Base-by-base conservation (phyloP, 1,139 yeast genomes). In the Candida pseudocylindracea region DNA sequence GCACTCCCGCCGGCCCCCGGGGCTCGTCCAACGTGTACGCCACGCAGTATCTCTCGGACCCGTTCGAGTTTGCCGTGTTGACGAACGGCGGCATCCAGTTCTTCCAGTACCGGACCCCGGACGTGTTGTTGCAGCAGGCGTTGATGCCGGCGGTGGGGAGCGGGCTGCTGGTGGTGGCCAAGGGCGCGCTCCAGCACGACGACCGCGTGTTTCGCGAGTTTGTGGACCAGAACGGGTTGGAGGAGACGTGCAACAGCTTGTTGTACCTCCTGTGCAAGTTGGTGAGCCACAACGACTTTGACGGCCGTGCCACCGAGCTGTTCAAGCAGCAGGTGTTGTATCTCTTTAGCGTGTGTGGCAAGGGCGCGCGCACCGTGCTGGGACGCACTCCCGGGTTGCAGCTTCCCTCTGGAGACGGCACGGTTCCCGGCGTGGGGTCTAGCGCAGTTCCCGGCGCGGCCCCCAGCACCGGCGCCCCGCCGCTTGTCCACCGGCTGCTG, bases 161-260 rank as follows among this genome's bases (percentile, higher is more conserved):
- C 20, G 20, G 20, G 6, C 20, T 4, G 6, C 20, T 4, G 20
- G 20, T 15, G 20, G 20, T 15, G 20, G 20, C 20, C 20, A 15
- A 15, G 20, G 20, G 20, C 6, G 20, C 20, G 20, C 6, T 15
- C 6, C 20, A 15, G 20, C 20, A 15, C 20, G 20, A 15, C 20
- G 20, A 15, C 20, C 20, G 20, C 20, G 8, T 8, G 10, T 25
- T 25, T 9, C 8, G 26, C 10, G 57, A 57, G 39, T 61, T 58
- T 41, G 57, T 61, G 32, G 66, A 60, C 37, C 66, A 60, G 37
- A 60, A 60, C 39, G 67, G 67, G 0, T 60, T 49, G 36, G 67
- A 61, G 41, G 96, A 88, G 51, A 72, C 93, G 2, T 85, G 95
- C 45, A 75, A 93, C 0, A 73, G 88, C 7, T 78, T 93, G 11